Conservation (phyloP, 345 rosid species). For the Geranium brycei region DNA sequence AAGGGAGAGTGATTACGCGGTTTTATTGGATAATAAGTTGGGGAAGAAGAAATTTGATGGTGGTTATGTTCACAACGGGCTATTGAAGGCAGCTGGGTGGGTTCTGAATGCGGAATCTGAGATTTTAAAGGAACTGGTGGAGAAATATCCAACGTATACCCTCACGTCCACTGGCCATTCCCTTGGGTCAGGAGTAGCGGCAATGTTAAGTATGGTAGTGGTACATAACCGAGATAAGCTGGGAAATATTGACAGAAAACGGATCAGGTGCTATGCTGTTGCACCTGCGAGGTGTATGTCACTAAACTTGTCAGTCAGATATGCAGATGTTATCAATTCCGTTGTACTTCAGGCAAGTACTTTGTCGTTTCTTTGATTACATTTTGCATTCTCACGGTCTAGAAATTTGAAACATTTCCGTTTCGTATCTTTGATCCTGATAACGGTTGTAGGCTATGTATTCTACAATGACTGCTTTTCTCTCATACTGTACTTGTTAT, state of each 20-base stretch:
- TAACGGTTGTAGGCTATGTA: no score
- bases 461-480: no score
- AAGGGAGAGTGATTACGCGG: slow-evolving; percentile 73
- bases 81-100: slow-evolving; percentile 78
- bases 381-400: neutral
- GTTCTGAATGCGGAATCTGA: slow-evolving; percentile 70
- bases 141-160: slow-evolving; percentile 58
- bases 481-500: no score
- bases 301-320: slow-evolving; percentile 78
- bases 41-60: slow-evolving; percentile 75
- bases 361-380: slow-evolving; percentile 3
- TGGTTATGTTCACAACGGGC: slow-evolving; percentile 91
- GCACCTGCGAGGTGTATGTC: slow-evolving; percentile 99
- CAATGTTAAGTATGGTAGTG: slow-evolving; percentile 67
- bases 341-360: slow-evolving; percentile 80
- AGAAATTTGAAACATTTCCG: no score
- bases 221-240: slow-evolving; percentile 46
- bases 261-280: slow-evolving; percentile 83
- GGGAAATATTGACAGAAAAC: slow-evolving; percentile 58
- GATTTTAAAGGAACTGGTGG: slow-evolving; percentile 48
- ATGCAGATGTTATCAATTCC: slow-evolving; percentile 91
- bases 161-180: slow-evolving; percentile 90
- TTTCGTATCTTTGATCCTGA: no score
- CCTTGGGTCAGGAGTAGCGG: slow-evolving; percentile 87
- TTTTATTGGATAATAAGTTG: slow-evolving; percentile 74